Conservation (phyloP, 768 basidiomycete genomes). For the Solioccasus polychromus region DNA sequence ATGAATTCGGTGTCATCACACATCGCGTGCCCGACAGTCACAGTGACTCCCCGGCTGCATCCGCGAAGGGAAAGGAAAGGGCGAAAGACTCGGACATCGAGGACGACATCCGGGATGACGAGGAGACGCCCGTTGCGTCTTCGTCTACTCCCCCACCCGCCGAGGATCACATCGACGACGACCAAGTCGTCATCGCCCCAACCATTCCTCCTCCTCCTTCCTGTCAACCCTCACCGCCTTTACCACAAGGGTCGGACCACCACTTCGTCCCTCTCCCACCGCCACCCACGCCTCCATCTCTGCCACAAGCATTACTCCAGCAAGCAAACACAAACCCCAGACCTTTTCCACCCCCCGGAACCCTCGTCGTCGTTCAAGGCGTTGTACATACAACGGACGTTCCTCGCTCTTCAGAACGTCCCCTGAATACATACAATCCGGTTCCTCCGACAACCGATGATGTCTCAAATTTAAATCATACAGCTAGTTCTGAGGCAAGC, state of each 20-base stretch:
- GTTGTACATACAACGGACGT: conserved; percentile 78
- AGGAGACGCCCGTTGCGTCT: conserved; percentile 10
- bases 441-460: conserved; percentile 3
- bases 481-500: conserved; percentile 4
- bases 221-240: conserved; percentile 11
- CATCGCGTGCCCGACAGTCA: conserved; percentile 28
- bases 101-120: conserved; percentile 4
- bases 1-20: conserved; percentile 27
- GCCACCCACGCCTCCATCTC: conserved; percentile 12
- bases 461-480: conserved; percentile 4
- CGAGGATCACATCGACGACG: conserved; percentile 9
- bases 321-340: conserved; percentile 26
- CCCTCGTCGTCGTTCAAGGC: conserved; percentile 80
- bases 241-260: conserved; percentile 10
- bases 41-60: conserved; percentile 20
- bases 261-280: conserved; percentile 12
- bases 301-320: conserved; percentile 23
- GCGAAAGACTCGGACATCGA: conserved; percentile 19
- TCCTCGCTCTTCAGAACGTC: conserved; percentile 35
- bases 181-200: conserved; percentile 24
- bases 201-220: conserved; percentile 6
- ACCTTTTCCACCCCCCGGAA: conserved; percentile 70
- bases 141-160: conserved; percentile 12
- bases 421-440: conserved; percentile 12
- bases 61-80: conserved; percentile 38